Conservation (phyloP, 257 asterid genomes). For the Fraxinus americana region DNA sequence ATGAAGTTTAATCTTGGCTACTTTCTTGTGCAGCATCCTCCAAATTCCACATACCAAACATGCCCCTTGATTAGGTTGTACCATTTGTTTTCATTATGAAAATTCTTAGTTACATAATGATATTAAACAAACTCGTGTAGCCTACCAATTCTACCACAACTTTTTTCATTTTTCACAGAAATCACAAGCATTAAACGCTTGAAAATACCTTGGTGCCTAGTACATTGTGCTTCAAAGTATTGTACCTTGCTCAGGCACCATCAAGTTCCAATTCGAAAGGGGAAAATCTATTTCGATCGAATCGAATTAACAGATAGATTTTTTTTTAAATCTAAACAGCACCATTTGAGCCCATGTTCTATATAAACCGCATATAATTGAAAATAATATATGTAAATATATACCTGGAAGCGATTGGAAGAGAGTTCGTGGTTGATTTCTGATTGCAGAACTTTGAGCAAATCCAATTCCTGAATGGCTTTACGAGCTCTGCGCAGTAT, state of each 20-base stretch:
- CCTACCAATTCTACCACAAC: neutral
- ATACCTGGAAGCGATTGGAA: slow-evolving; percentile 62
- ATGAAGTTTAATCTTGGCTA: neutral
- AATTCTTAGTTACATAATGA: neutral
- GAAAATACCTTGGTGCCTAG: neutral
- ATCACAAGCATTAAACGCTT: neutral
- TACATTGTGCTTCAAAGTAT: neutral
- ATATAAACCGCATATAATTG: neutral
- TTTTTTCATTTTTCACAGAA: neutral
- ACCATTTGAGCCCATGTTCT: neutral
- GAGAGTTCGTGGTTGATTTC: slow-evolving; percentile 75
- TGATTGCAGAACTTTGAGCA: slow-evolving; percentile 65
- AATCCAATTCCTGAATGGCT: slow-evolving; percentile 55
- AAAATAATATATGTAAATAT: neutral
- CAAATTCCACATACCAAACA: neutral
- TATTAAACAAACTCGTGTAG: neutral
- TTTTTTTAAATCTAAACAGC: neutral
- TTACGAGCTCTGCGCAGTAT: slow-evolving; percentile 47
- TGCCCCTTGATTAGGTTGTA: neutral
- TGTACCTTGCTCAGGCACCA: neutral
- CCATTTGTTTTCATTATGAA: neutral
- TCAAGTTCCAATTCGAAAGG: neutral
- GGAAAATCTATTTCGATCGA: slow-evolving; percentile 2
- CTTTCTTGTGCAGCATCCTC: neutral
- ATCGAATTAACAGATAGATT: neutral